Conservation (phyloP, 2,329 filamentous ascomycete genomes). For the Aaosphaeria pasadenensis region DNA sequence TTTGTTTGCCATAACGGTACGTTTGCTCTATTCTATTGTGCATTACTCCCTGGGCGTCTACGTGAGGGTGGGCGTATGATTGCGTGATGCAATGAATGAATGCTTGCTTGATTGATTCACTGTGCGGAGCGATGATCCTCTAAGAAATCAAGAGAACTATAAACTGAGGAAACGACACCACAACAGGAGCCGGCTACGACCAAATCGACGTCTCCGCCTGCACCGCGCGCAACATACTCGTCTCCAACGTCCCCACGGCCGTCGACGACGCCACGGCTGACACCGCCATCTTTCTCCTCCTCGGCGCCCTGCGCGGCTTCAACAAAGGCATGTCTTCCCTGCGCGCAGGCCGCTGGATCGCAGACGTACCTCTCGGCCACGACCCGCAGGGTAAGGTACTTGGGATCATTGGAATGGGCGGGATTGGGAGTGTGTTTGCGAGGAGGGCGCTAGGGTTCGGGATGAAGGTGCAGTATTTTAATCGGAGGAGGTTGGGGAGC, state of each 20-base stretch:
- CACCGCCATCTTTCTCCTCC: not conserved
- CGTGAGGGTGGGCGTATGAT: not conserved
- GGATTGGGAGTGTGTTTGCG: not conserved
- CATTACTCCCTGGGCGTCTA: not conserved
- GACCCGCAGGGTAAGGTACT: not conserved
- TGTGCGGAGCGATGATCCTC: no score
- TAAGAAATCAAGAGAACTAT: no score
- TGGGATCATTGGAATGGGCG: not conserved
- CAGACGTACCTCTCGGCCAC: not conserved
- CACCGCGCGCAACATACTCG: not conserved
- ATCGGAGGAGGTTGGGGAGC: not conserved
- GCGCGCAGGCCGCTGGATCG: not conserved
- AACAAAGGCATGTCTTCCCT: not conserved
- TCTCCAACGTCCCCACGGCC: not conserved
- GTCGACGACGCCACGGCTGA: not conserved
- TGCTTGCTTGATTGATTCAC: no score
- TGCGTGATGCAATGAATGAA: no score
- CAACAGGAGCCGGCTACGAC: not conserved
- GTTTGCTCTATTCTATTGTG: not conserved
- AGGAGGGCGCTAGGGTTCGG: not conserved
- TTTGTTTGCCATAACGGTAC: not conserved
- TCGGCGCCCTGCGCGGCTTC: not conserved
- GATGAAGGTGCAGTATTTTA: not conserved
- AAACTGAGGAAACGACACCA: no score
- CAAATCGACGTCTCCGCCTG: not conserved